Percentiles rank a stretch among this genome's conserved stretches.
These are phyloP conservation scores for Globisporangium takayamanum DNA, from an alignment of 352 stramenopile genomes.

Conservation along the genomic window DNA sequence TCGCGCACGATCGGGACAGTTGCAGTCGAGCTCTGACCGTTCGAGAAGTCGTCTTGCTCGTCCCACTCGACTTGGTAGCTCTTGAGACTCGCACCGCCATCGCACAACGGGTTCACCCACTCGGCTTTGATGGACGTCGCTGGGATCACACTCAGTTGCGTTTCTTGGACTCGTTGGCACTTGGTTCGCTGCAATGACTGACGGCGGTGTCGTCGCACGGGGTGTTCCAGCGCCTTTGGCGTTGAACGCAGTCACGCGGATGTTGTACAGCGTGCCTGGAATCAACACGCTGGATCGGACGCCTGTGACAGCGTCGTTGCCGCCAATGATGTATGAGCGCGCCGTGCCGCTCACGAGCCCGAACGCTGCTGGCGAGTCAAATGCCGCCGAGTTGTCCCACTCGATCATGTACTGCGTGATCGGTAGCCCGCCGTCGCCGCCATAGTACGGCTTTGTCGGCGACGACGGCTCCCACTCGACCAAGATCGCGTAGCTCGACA, in stretches of 20 bases:
- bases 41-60: constrained; percentile 69
- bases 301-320: constrained; percentile 90
- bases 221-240: constrained; percentile 56
- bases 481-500: constrained; percentile 89
- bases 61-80: constrained; percentile 78
- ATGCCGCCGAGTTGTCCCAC: constrained; percentile 87
- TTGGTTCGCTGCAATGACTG: constrained; percentile 50
- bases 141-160: constrained; percentile 34
- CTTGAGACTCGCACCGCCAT: constrained; percentile 86
- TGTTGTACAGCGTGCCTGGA: constrained; percentile 66
- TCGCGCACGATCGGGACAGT: constrained; percentile 88
- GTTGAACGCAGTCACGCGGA: constrained; percentile 79
- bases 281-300: constrained; percentile 80
- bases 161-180: constrained; percentile 52
- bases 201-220: constrained; percentile 30
- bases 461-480: constrained; percentile 88
- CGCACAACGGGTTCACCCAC: constrained; percentile 88
- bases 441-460: constrained; percentile 78
- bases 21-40: constrained; percentile 57
- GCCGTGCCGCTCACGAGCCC: constrained; percentile 41
- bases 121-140: constrained; percentile 67
- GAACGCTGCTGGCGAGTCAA: constrained; percentile 85
- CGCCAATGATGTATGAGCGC: constrained; percentile 86
- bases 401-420: constrained; percentile 96
- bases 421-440: constrained; percentile 85